Base-by-base conservation (phyloP, 352 stramenopile species). In the Pythium aphanidermatum region DNA sequence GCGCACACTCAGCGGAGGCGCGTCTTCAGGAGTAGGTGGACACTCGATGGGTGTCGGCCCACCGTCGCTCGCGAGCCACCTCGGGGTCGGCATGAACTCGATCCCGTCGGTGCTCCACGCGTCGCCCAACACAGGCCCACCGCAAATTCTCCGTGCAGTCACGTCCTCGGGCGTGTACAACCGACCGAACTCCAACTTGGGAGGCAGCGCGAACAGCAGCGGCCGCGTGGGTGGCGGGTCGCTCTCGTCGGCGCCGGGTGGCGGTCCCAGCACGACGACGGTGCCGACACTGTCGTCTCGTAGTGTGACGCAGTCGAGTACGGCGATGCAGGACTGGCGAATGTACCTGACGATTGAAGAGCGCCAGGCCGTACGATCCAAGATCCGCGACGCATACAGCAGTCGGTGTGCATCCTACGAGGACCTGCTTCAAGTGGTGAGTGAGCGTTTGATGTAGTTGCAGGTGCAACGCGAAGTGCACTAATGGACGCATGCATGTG, bases 261-360 rank as follows among this genome's bases (percentile, higher is more conserved):
- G 47, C 29, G 50, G 61, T 25, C 50, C 61, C 36, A 53, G 38
- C 5, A 37, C 46, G 6, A 61, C 55, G 33, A 31, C 28, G 9
- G 41, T 63, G 35, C 55, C 55, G 14, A 63, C 55, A 0, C 43
- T 60, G 42, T 69, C 26, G 51, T 79, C 74, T 14, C 62, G 72
- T 26, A 86, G 73, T 35, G 58, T 83, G 6, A 83, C 70, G 21
- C 68, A 85, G 63, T 78, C 69, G 10, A 63, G 64, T 3, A 31
- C 25, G 23, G 78, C 60, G 19, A 90, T 90, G 78, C 76, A 88
- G 58, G 81, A 95, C 57, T 95, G 83, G 83, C 68, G 83, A 34
- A 92, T 88, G 80, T 92, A 90, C 48, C 53, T 95, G 46, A 95
- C 80, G n/a, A 91, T 95, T 53, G 83, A 95, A 58, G 83, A 95